phyloP scores from a whole-genome alignment of 169 alveolate genomes.

The Cyclospora cayetanensis region DNA sequence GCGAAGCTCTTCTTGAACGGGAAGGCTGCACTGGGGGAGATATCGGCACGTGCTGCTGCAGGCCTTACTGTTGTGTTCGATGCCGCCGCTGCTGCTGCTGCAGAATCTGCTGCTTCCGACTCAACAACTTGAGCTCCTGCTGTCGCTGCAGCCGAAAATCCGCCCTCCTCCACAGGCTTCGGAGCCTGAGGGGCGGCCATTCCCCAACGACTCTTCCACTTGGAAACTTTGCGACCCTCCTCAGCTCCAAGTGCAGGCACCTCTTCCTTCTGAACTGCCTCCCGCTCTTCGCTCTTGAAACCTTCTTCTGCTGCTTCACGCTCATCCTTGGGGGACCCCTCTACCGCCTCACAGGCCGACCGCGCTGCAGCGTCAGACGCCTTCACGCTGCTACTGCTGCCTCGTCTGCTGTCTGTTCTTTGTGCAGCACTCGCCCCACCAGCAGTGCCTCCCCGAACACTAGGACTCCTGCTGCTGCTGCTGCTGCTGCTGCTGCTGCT shows the following conservation, averaged over 20 bases:
- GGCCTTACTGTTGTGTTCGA: neutral
- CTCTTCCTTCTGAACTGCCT: neutral
- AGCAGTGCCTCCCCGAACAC: neutral
- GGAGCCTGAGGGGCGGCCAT: neutral
- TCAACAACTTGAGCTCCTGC: neutral
- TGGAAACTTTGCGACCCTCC: neutral
- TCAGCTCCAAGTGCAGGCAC: neutral
- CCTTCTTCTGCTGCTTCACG: neutral
- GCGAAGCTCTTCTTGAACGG: neutral
- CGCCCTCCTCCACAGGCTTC: neutral
- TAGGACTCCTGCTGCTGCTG: neutral
- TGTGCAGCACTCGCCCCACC: neutral
- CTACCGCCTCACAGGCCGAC: neutral
- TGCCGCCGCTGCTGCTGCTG: conserved; percentile 5
- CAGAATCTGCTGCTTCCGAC: neutral
- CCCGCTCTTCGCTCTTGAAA: neutral
- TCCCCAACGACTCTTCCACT: conserved; percentile 49
- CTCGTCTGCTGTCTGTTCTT: neutral
- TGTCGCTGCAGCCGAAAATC: neutral
- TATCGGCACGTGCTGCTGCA: neutral
- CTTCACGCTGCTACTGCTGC: neutral
- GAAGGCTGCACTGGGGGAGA: neutral
- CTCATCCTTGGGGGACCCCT: neutral
- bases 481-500: neutral
- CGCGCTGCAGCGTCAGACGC: neutral